Base-by-base conservation (phyloP, 257 asterid genomes). In the Dorcoceras hygrometricum region DNA sequence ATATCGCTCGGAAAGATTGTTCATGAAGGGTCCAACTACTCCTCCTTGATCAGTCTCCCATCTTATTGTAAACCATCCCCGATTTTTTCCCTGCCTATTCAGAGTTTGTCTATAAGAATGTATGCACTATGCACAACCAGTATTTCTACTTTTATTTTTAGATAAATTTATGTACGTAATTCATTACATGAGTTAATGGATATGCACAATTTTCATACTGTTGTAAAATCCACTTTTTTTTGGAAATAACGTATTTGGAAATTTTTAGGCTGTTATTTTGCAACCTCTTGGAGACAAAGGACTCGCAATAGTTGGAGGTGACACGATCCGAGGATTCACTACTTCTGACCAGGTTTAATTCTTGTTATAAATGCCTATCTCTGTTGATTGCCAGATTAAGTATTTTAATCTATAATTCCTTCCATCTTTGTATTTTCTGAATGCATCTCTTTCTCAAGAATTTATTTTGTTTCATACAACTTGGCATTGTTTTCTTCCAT, bases 241-340 rank as follows among this genome's bases (percentile, higher is more conserved):
- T 2, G 39, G 59, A 53, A 67, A 29, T 62, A 62, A 73, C 28
- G 75, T 57, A 29, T 71, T 26, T 51, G 68, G 34, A 59, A 34
- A 51, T 34, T 32, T 7, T 54, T 69, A 91, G 98, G 95, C 99
- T 16, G 97, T 86, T 62, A 93, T 93, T 74, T 79, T 93, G 89
- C 99, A 90, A 75, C 99, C 97, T 23, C 83, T 93, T 62, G 97
- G 92, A 63, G 89, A 85, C 46, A 81, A 81, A 70, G 99, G 96
- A 76, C 73, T 93, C 65, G 91, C 94, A 61, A 72, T 90, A 68
- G 73, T 93, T 63, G 97, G 99, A n/a, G 97, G 97, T 20, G 86
- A 93, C 78, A 86, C 84, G 46, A 84, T 93, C 36, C 77, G 97
- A 75, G 99, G 99, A 73, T 93, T 93, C 78, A 82, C 94, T 67